A percentile compares a stretch with the other conserved stretches of the same genome.
phyloP scores from a whole-genome alignment of 257 asterid species.

The Petrea volubilis region DNA sequence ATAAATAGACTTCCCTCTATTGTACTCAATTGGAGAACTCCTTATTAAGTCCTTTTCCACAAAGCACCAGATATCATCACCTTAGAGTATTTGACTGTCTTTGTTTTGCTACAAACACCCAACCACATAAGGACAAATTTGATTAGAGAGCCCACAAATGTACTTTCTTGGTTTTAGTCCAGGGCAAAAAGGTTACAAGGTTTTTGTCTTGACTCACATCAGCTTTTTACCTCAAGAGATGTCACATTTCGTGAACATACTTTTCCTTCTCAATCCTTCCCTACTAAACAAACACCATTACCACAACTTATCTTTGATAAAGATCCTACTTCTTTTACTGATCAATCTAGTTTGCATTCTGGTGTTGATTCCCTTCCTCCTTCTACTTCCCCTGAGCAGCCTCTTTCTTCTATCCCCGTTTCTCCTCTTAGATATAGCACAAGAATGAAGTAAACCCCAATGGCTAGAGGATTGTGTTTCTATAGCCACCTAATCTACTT shows the following conservation, averaged over 20 bases:
- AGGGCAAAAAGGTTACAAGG: background rate
- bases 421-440: background rate
- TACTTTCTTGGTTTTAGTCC: background rate
- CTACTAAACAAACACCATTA: too few species aligned
- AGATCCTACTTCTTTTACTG: too few species aligned
- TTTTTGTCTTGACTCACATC: background rate
- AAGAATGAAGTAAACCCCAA: background rate
- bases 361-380: too few species aligned
- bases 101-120: background rate
- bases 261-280: background rate
- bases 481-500: background rate
- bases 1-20: background rate
- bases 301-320: too few species aligned
- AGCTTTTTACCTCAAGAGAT: background rate
- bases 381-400: too few species aligned
- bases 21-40: background rate
- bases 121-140: background rate
- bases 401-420: too few species aligned
- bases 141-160: background rate
- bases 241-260: background rate
- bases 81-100: background rate
- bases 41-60: background rate
- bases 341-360: too few species aligned
- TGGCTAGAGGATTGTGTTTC: background rate
- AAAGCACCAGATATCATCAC: background rate